Evolutionary conservation across 768 basidiomycete genomes (phyloP).

Genomic region (Lentinula guzmanii): DNA sequence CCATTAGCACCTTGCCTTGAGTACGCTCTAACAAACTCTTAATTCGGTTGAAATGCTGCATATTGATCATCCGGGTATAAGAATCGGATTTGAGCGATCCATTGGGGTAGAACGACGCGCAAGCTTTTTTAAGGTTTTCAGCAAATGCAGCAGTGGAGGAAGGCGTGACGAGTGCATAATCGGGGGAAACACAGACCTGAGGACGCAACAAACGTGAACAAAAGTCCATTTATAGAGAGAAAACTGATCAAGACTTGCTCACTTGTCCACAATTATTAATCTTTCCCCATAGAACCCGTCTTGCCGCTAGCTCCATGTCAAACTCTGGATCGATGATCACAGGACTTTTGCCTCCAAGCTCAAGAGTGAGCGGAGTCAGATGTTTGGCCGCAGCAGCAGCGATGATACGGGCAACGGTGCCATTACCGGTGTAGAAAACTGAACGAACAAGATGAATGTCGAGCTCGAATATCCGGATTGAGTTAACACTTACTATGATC

Average conservation of each 20-base stretch:
- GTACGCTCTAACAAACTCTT: conserved; percentile 59
- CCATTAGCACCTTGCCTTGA: conserved; percentile 57
- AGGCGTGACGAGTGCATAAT: conserved; percentile 45
- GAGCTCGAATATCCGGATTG: background rate
- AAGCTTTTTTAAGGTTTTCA: conserved; percentile 36
- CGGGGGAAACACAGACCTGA: conserved; percentile 58
- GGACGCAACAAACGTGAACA: background rate
- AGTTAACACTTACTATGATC: conserved; percentile 19
- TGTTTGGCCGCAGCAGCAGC: conserved; percentile 47
- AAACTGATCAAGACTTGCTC: background rate
- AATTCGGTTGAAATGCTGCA: conserved; percentile 51
- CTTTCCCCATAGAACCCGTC: conserved; percentile 82
- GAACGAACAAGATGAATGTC: background rate
- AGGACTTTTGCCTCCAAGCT: conserved; percentile 56
- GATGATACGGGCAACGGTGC: conserved; percentile 40
- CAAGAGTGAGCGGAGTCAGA: conserved; percentile 50
- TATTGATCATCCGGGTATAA: conserved; percentile 46
- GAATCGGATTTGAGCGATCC: conserved; percentile 37
- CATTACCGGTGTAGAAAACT: conserved; percentile 43
- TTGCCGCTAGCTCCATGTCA: conserved; percentile 60
- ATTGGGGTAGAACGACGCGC: conserved; percentile 16
- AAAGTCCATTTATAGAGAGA: background rate
- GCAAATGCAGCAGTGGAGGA: conserved; percentile 35
- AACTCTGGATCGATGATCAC: conserved; percentile 66
- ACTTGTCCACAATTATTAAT: conserved; percentile 61